Conservation (phyloP, 495 filamentous ascomycete species). For the Daldinia loculata region DNA sequence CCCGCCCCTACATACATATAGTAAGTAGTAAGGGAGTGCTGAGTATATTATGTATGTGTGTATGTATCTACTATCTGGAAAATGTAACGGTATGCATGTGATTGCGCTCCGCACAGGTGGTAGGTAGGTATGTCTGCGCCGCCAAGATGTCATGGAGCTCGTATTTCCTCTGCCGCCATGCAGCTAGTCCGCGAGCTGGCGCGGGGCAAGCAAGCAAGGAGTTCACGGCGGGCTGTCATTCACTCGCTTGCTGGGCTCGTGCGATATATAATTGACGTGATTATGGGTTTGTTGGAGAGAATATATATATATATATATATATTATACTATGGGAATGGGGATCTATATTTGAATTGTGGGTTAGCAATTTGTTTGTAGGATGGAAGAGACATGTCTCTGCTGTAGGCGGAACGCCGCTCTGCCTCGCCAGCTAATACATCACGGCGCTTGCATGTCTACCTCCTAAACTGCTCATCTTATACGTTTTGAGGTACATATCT, state of each 20-base stretch:
- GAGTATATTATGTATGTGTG: background rate
- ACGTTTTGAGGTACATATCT: background rate
- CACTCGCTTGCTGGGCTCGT: no score
- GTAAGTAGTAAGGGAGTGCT: background rate
- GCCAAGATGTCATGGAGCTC: conserved; percentile 38
- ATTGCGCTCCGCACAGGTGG: conserved; percentile 3
- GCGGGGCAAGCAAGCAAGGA: background rate
- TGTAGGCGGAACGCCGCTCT: conserved; percentile 20
- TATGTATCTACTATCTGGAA: background rate
- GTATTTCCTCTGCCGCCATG: conserved; percentile 40
- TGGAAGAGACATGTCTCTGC: conserved; percentile 28
- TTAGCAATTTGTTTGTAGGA: background rate
- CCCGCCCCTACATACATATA: background rate
- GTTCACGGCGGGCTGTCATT: background rate
- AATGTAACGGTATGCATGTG: conserved; percentile 36
- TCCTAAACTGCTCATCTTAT: background rate
- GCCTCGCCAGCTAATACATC: background rate
- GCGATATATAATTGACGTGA: no score
- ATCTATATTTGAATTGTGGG: background rate
- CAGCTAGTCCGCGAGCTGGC: conserved; percentile 9
- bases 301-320: no score
- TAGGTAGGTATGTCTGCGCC: conserved; percentile 6
- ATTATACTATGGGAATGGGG: background rate
- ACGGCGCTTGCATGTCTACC: background rate
- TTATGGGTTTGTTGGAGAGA: no score